Evolutionary conservation across 1,139 yeast genomes (phyloP), one percentile per base, ranked within the genome.

Genomic region (Yarrowia galli): DNA sequence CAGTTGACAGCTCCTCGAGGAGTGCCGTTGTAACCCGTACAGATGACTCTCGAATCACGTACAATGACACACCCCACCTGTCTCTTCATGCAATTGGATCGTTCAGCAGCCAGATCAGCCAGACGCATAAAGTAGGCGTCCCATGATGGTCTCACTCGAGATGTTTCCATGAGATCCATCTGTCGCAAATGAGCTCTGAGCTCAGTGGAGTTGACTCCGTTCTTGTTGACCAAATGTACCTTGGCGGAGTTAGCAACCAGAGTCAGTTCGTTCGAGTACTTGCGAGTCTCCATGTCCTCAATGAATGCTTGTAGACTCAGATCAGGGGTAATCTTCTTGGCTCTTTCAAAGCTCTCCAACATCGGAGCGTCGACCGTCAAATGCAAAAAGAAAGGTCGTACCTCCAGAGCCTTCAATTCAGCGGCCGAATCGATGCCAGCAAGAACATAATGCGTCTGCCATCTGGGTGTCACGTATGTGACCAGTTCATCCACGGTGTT

Each of bases 1-100:
- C 99, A 95, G 75, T 95, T 95, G 38, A 83, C 81, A 73, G 92
- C 79, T 70, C 93, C 92, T 51, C 97, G 83, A 15, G 99, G 98
- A 0, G 99, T 95, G 1, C 99, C 99, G 75, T 95, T 95, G 78
- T 96, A 95, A 0, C 99, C 99, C 0, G 99, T 95, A 0, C 99
- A 96, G 40, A 96, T 84, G 43, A 95, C 97, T 68, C 98, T 81
- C 65, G 86, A 87, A 68, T 91, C 96, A 67, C 93, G 84, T 0
- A 92, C 98, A 38, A 95, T 85, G 2, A 96, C 98, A 78, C 98
- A 93, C 0, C 99, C 99, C 1, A 95, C 99, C 69, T 97, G 83
- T 69, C 99, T 83, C 77, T 95, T 96, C 99, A 95, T 96, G 79
- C 99, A 96, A 73, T 95, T 96, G 43, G 96, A 88, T 72, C 99